These are phyloP conservation scores for Monascus purpureus DNA, from an alignment of 495 filamentous ascomycete genomes.

Conservation along the genomic window DNA sequence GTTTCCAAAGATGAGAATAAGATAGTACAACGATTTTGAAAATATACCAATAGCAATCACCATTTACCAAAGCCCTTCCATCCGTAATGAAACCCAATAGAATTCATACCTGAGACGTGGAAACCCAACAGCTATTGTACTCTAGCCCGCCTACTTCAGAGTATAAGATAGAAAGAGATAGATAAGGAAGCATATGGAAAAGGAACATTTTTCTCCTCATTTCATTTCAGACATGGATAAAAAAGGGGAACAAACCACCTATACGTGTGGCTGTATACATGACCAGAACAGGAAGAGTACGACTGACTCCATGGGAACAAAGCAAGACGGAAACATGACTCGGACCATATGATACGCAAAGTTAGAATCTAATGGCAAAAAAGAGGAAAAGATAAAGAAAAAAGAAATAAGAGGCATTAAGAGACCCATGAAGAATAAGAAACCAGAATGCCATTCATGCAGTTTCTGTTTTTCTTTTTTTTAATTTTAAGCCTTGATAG, in stretches of 20 bases:
- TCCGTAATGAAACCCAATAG: no score
- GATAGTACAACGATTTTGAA: no score
- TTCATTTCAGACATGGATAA: conserved; percentile 8
- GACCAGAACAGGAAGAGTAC: conserved; percentile 1
- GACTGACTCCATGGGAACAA: neutral
- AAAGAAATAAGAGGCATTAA: conserved; percentile 9
- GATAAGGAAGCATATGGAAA: no score
- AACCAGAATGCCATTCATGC: conserved; percentile 4
- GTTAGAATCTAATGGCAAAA: conserved; percentile 2
- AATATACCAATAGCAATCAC: no score
- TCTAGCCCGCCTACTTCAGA: no score
- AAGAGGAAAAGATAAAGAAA: conserved; percentile 2
- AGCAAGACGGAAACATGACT: neutral
- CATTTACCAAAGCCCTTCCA: no score
- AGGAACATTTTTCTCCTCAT: no score
- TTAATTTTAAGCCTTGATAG: conserved; percentile 42
- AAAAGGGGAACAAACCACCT: conserved; percentile 5
- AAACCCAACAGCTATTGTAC: no score
- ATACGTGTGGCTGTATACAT: conserved; percentile 5
- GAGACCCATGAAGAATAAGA: conserved; percentile 9
- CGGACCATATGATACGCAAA: neutral
- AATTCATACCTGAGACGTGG: no score
- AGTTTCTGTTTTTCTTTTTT: neutral
- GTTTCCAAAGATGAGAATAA: no score
- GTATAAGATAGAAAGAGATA: no score